Percentiles rank a stretch among this genome's conserved stretches.
Evolutionary conservation across 345 rosid species (phyloP).

Genomic region (Syzygium grande): DNA sequence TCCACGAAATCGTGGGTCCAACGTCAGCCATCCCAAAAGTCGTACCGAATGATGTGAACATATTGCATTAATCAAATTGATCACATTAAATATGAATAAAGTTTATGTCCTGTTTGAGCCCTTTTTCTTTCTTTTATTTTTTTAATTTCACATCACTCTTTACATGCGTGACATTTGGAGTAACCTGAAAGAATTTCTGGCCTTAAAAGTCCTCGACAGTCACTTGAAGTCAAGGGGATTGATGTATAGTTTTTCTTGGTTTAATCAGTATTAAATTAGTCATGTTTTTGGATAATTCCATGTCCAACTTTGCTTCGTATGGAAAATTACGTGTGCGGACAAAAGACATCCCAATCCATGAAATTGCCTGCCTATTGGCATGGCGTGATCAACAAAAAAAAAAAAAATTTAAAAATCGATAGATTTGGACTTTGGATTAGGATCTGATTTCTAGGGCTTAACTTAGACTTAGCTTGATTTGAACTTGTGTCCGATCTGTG

Average conservation of each 20-base stretch:
- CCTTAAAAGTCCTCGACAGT: background rate
- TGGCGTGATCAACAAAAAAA: background rate
- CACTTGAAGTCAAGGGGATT: background rate
- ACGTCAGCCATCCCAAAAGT: background rate
- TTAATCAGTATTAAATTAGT: background rate
- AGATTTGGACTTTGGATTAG: background rate
- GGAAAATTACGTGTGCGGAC: background rate
- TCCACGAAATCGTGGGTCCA: background rate
- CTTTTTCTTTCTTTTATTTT: background rate
- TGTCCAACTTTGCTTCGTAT: background rate
- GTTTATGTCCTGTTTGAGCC: background rate
- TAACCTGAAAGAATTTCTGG: background rate
- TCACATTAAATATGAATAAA: background rate
- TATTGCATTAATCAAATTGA: background rate
- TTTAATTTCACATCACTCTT: background rate
- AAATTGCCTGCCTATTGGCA: background rate
- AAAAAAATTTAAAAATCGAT: background rate
- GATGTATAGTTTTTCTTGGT: background rate
- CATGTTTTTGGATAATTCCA: background rate
- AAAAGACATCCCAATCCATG: background rate
- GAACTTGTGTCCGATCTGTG: background rate
- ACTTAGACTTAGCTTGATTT: background rate
- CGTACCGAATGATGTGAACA: background rate
- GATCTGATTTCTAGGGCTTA: background rate
- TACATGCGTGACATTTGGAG: background rate